Evolutionary conservation across 169 alveolate genomes (phyloP), one percentile per base, ranked within the genome.

Genomic region (Babesia bovis): DNA sequence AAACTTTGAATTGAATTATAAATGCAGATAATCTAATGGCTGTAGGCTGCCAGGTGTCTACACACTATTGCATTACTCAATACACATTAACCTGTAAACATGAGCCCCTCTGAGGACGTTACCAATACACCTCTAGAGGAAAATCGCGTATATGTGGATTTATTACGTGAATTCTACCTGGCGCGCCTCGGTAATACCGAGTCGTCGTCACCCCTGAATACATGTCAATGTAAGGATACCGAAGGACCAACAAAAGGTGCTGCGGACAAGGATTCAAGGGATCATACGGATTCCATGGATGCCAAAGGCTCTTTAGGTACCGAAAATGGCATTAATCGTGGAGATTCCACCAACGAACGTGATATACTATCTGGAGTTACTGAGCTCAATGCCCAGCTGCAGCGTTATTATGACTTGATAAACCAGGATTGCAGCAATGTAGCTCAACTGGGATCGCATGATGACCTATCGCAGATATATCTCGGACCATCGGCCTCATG

Each of bases 131-230:
- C n/a, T n/a, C n/a, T n/a, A n/a, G n/a, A n/a, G n/a, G n/a, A n/a
- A n/a, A n/a, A n/a, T n/a, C 65, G 47, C 25, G 21, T 33, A 30
- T 58, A 36, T 1, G 73, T 63, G 23, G 73, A 63, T 41, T 26
- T 63, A 25, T 23, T 63, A 1, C 73, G 73, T 1, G 73, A 63
- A 49, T 63, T 63, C 23, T 63, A 63, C 50, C 33, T 63, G 26
- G 5, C 73, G n/a, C 59, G 73, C 28, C 47, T 63, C 12, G 60
- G 61, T 15, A 21, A 56, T 12, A 12, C 55, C 32, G 41, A 49
- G 13, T 21, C 9, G 13, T 6, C 10, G 32, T 42, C 58, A 33
- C 38, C 73, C 9, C 13, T 38, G 13, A 6, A 41, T 4, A 7
- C 47, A 9, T 10, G 33, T 12, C 50, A 41, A 2, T n/a, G 38